A percentile compares a stretch with the other conserved stretches of the same genome.
Evolutionary conservation across 371 early-diverging fungal species (phyloP).

Genomic region (Mycotypha africana): DNA sequence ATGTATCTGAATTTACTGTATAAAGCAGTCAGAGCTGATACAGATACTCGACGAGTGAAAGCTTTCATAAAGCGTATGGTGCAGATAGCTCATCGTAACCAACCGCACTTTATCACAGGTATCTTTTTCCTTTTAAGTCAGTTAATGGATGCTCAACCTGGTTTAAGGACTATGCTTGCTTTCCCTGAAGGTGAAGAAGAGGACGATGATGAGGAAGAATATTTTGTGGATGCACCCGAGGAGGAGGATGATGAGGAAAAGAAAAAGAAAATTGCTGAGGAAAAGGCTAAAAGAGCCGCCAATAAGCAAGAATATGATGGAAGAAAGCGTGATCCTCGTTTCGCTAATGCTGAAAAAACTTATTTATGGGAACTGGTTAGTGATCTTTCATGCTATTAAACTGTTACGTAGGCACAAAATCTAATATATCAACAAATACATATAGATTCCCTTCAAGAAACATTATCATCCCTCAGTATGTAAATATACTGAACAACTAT

Average conservation of each 20-base stretch:
- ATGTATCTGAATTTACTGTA: constrained; percentile 90
- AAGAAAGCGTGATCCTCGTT: constrained; percentile 84
- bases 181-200: constrained; percentile 72
- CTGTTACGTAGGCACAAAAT: too few relatives aligned
- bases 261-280: constrained; percentile 6
- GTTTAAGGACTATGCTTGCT: constrained; percentile 55
- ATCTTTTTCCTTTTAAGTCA: constrained; percentile 79
- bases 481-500: constrained; percentile 69
- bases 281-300: constrained; percentile 8
- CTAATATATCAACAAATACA: too few relatives aligned
- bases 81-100: constrained; percentile 73
- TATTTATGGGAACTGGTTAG: constrained; percentile 89
- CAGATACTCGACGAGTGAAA: constrained; percentile 59
- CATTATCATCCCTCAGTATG: constrained; percentile 94
- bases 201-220: constrained; percentile 65
- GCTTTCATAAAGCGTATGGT: constrained; percentile 89
- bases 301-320: constrained; percentile 63
- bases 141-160: constrained; percentile 39
- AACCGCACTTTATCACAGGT: constrained; percentile 83
- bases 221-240: constrained; percentile 43
- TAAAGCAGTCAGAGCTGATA: constrained; percentile 79
- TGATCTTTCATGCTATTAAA: too few relatives aligned
- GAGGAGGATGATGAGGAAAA: constrained; percentile 36
- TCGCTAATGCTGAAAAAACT: constrained; percentile 71
- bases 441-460: constrained; percentile 54